These are phyloP conservation scores for Paragyromitra xinjiangensis DNA, from an alignment of 495 filamentous ascomycete species.

Conservation along the genomic window DNA sequence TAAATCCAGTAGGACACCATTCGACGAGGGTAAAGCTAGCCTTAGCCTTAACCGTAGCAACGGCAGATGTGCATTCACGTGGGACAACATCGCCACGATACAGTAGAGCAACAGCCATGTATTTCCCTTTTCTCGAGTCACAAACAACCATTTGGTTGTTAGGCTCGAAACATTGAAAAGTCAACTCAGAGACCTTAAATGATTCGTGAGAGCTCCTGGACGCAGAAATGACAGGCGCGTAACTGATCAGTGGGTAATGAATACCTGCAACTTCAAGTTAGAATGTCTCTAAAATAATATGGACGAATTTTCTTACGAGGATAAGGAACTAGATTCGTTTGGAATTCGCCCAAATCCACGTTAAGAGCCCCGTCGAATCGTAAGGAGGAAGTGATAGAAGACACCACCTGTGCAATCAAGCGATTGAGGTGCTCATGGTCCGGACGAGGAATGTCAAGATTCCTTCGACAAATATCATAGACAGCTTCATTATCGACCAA, in stretches of 20 bases:
- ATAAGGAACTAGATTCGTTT: constrained; percentile 98
- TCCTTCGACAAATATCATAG: constrained; percentile 98
- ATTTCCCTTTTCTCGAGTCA: constrained; percentile 98
- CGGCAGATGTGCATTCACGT: constrained; percentile 89
- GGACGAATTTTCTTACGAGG: constrained; percentile 66
- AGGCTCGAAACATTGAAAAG: constrained; percentile 84
- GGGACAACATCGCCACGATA: constrained; percentile 99
- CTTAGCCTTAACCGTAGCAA: constrained; percentile 97
- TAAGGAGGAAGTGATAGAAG: constrained; percentile 97
- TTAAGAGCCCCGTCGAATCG: constrained; percentile 99
- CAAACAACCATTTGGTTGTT: constrained; percentile 99
- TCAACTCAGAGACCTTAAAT: constrained; percentile 88
- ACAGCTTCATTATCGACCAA: constrained; percentile 99
- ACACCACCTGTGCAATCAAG: constrained; percentile 98
- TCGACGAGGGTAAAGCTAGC: constrained; percentile 98
- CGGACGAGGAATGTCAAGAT: constrained; percentile 94
- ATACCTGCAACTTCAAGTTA: constrained; percentile 62
- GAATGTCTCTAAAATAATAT: neutral
- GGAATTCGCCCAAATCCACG: constrained; percentile 99
- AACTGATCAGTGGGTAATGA: constrained; percentile 97
- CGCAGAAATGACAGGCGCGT: constrained; percentile 91
- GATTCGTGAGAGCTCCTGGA: constrained; percentile 94
- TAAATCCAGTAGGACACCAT: constrained; percentile 99
- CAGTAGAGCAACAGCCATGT: constrained; percentile 98
- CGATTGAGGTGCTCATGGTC: constrained; percentile 99